Conservation (phyloP, 371 early-diverging fungal species). For the Apophysomyces ossiformis region DNA sequence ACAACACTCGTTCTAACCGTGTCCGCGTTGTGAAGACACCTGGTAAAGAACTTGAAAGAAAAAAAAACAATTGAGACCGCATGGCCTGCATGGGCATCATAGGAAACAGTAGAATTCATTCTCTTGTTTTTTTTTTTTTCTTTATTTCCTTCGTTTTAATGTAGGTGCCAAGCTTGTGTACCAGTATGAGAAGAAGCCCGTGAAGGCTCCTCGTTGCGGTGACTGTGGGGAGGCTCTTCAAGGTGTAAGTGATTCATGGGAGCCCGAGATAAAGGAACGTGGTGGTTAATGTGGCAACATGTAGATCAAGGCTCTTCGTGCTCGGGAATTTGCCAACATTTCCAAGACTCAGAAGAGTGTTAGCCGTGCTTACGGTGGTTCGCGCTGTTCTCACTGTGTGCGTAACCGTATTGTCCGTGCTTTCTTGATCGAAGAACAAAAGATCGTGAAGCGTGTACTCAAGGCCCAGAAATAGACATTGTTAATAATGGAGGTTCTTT, state of each 20-base stretch:
- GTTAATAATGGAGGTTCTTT: too few relatives aligned
- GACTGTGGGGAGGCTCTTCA: conserved; percentile 92
- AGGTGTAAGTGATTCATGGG: conserved; percentile 68
- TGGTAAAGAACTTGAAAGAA: conserved; percentile 51
- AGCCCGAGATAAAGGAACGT: not conserved
- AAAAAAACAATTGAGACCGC: too few relatives aligned
- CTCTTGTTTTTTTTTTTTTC: conserved; percentile 4
- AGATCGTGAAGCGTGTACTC: conserved; percentile 97
- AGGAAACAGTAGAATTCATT: not conserved
- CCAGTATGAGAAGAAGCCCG: conserved; percentile 93
- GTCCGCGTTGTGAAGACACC: conserved; percentile 96
- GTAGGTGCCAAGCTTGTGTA: conserved; percentile 89
- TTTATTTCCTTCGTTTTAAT: conserved; percentile 9
- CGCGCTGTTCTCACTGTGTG: conserved; percentile 92
- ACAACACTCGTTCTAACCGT: conserved; percentile 99
- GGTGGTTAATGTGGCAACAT: not conserved
- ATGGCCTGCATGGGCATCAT: not conserved
- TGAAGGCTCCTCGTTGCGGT: conserved; percentile 94
- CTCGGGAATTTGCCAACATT: conserved; percentile 84
- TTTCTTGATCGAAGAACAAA: conserved; percentile 98
- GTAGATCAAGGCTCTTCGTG: conserved; percentile 90
- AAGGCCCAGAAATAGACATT: conserved; percentile 67
- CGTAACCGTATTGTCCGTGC: conserved; percentile 96
- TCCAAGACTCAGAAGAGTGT: conserved; percentile 93
- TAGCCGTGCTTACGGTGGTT: conserved; percentile 96